Percentiles rank a stretch among this genome's conserved stretches.
These are phyloP conservation scores for Debaryomyces psychrophilus DNA, from an alignment of 1,139 yeast species.

Conservation along the genomic window DNA sequence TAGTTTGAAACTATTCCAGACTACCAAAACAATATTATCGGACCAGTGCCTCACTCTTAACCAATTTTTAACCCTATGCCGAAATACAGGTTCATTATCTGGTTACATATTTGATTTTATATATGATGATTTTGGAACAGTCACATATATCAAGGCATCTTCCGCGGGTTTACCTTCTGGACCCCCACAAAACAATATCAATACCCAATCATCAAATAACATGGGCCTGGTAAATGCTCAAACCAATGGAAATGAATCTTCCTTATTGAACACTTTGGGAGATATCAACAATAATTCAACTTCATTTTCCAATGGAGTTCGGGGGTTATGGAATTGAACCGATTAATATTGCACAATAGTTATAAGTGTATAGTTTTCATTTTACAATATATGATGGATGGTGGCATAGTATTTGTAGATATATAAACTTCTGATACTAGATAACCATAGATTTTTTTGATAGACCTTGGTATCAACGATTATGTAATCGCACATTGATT, in stretches of 20 bases:
- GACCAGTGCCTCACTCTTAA: slow-evolving; percentile 37
- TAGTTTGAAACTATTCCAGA: slow-evolving; percentile 35
- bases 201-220: slow-evolving; percentile 3
- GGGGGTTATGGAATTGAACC: slow-evolving; percentile 22
- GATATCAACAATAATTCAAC: slow-evolving; percentile 11
- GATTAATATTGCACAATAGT: not conserved
- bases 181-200: slow-evolving; percentile 12
- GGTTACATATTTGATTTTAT: slow-evolving; percentile 44
- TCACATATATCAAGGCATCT: slow-evolving; percentile 44
- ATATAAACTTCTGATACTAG: too few species aligned
- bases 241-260: slow-evolving; percentile 4
- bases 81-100: slow-evolving; percentile 25
- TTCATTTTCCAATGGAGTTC: slow-evolving; percentile 14
- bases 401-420: not conserved
- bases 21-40: slow-evolving; percentile 32
- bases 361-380: slow-evolving; percentile 5
- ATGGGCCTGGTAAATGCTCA: slow-evolving; percentile 3
- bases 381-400: not conserved
- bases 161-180: slow-evolving; percentile 11
- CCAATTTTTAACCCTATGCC: slow-evolving; percentile 45
- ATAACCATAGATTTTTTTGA: too few species aligned
- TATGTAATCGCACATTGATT: not conserved
- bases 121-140: slow-evolving; percentile 52
- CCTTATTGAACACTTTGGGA: slow-evolving; percentile 17
- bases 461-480: not conserved